phyloP scores from a whole-genome alignment of 2,329 filamentous ascomycete genomes.

The Alternaria novae-zelandiae region DNA sequence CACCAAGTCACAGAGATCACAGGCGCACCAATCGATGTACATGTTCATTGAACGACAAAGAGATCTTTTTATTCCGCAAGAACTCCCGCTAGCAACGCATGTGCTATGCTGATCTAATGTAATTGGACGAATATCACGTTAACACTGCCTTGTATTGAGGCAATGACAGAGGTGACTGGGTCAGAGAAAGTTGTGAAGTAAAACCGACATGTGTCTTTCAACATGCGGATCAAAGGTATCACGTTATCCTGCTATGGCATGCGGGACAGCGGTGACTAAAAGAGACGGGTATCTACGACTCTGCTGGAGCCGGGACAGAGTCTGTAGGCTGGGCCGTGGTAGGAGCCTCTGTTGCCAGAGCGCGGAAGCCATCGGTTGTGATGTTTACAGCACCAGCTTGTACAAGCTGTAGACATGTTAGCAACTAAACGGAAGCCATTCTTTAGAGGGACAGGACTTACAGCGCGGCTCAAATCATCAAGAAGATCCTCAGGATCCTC shows the following conservation, averaged over 20 bases:
- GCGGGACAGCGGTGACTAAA: conserved; percentile 46
- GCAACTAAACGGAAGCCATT: neutral
- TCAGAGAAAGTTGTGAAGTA: conserved; percentile 39
- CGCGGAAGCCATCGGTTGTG: conserved; percentile 81
- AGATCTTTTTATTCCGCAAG: conserved; percentile 4
- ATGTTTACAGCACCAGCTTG: conserved; percentile 93
- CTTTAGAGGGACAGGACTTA: conserved; percentile 59
- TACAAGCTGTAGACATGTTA: conserved; percentile 64
- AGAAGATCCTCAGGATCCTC: conserved; percentile 91
- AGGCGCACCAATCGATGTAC: neutral
- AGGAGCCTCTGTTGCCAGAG: conserved; percentile 46
- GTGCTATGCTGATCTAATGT: conserved; percentile 3
- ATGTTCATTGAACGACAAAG: conserved; percentile 4
- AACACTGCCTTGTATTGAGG: conserved; percentile 24
- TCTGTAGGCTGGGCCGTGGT: conserved; percentile 3
- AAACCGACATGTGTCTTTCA: conserved; percentile 17
- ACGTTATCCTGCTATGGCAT: conserved; percentile 40
- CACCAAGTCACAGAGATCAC: neutral
- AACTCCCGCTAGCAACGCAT: conserved; percentile 3
- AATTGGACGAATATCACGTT: conserved; percentile 41
- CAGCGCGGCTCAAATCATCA: conserved; percentile 88
- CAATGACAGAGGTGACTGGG: conserved; percentile 48
- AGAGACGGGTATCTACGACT: conserved; percentile 6
- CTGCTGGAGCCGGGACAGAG: conserved; percentile 19
- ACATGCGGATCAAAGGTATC: conserved; percentile 28